Evolutionary conservation across 495 filamentous ascomycete genomes (phyloP), one percentile per base, ranked within the genome.

Genomic region (Letharia columbiana): DNA sequence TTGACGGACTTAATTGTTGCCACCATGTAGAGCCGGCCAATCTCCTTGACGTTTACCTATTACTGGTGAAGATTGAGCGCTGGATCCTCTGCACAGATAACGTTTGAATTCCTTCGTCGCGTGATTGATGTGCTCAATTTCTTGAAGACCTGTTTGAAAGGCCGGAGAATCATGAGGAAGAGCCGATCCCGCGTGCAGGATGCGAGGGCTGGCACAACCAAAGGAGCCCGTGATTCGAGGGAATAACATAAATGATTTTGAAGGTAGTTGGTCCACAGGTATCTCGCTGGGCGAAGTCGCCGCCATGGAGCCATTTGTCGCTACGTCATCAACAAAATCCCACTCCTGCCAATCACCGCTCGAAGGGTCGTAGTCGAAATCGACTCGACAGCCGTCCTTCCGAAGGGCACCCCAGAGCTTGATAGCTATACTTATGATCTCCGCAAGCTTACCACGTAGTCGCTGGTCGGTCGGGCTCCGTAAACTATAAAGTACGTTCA

Each of bases 21-120:
- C 37, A 41, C 18, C 28, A 65, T 65, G 40, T 7, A 31, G 28
- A 65, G 63, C 28, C 18, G 37, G 35, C 39, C 28, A 65, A 60
- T 60, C 33, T 40, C 6, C 20, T 31, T 17, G 17, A 65, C 40
- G 54, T 60, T 65, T 65, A 0, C 18, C 54, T 23, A 41, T 65
- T 39, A 65, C 23, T 6, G 40, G 40, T 60, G 40, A 65, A 65
- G 52, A 60, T 33, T 65, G 40, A 59, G 31, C 63, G 44, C 54
- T 65, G 3, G 40, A 65, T 65, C 40, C 63, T 60, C 63, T 65
- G 3, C 54, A 10, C 54, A 65, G 40, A 20, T 23, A 60, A 45
- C 54, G 54, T 33, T 65, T 65, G 28, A 65, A 60, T n/a, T 65
- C 40, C 28, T 60, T 49, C 20, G 54, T 65, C 52, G 37, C 50